Evolutionary conservation across 345 rosid species (phyloP), one percentile per base, ranked within the genome.

Genomic region (Toxicodendron radicans): DNA sequence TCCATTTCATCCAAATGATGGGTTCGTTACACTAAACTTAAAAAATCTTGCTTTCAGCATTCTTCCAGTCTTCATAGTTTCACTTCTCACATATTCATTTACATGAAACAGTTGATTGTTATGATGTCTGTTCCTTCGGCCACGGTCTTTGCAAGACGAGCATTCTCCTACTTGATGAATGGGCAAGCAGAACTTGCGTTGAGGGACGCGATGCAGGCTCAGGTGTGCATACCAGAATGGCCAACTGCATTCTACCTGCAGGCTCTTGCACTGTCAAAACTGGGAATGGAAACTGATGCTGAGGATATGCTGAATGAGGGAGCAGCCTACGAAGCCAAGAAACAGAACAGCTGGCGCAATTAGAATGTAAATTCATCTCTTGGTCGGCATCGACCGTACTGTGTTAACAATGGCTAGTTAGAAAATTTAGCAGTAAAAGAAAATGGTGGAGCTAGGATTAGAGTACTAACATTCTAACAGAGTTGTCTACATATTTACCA

Each of bases 161-260:
- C 89, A 3, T 79, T 95, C 69, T 90, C 94, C 5, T 91, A 88
- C 84, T 64, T 95, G 85, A 91, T 95, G 95, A 83, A 83, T 10
- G 97, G 82, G 64, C 92, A 91, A 83, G 88, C 93, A 9, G 98
- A 95, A 87, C 90, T 91, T 59, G 94, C 99, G 2, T 68, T 95
- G 82, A 91, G 99, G 75, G 99, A 95, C 51, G 99, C 99, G 20
- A 95, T 95, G 99, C 99, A 95, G 79, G 97, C 99, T 58, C 99
- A 95, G 72, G 97, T 92, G 43, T 95, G 99, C 87, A 73, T 86
- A 64, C 97, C 99, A 0, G 98, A 95, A 79, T 95, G 99, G 98
- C 97, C 97, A 5, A 91, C 98, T 16, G 99, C 99, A 18, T 95
- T 95, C 86, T 95, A 95, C 81, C 73, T 93, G 86, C 99, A 95